Conservation (phyloP, 2,329 filamentous ascomycete genomes). For the Allantophomopsis lycopodina region DNA sequence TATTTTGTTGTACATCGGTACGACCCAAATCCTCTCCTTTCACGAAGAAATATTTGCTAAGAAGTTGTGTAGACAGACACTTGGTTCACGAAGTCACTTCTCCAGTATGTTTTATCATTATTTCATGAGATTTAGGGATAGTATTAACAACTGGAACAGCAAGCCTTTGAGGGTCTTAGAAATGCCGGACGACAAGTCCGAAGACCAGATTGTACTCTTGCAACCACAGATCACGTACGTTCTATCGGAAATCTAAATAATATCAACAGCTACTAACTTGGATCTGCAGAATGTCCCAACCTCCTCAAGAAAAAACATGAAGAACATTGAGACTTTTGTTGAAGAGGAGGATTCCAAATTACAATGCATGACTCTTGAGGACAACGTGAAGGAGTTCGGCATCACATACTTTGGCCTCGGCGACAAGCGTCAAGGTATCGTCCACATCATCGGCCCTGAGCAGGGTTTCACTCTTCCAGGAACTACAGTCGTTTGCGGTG, state of each 20-base stretch:
- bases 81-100: slow-evolving; percentile 98
- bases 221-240: slow-evolving; percentile 90
- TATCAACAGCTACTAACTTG: neutral
- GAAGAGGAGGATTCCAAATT: slow-evolving; percentile 85
- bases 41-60: neutral
- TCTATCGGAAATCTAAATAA: neutral
- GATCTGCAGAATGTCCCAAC: slow-evolving; percentile 75
- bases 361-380: slow-evolving; percentile 91
- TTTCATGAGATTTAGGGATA: too few relatives aligned
- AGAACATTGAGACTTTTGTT: slow-evolving; percentile 87
- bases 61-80: slow-evolving; percentile 58
- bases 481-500: slow-evolving; percentile 93
- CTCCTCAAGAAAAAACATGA: slow-evolving; percentile 78
- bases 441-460: slow-evolving; percentile 96
- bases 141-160: slow-evolving; percentile 32
- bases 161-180: slow-evolving; percentile 92
- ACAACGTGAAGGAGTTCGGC: slow-evolving; percentile 94
- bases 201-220: slow-evolving; percentile 90
- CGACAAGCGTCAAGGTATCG: slow-evolving; percentile 94
- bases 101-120: slow-evolving; percentile 45
- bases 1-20: slow-evolving; percentile 84
- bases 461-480: slow-evolving; percentile 97
- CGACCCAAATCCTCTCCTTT: slow-evolving; percentile 15
- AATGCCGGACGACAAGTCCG: slow-evolving; percentile 81
- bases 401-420: slow-evolving; percentile 94